Evolutionary conservation across 1,284 basidiomycete species (phyloP).

Genomic region (Malassezia sympodialis): DNA sequence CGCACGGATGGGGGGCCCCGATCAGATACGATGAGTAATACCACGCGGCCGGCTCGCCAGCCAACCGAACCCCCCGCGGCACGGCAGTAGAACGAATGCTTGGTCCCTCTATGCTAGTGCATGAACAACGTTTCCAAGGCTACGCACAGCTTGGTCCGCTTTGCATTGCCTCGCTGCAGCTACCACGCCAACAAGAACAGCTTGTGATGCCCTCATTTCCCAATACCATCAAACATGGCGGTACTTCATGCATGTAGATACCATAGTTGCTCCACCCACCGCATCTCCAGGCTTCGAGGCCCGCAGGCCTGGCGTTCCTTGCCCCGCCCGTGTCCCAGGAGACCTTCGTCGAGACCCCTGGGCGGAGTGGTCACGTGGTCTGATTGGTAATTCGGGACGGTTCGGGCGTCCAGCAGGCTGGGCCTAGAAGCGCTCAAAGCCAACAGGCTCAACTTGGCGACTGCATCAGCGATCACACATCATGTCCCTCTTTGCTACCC

Average conservation of each 20-base stretch:
- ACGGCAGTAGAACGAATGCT: background rate
- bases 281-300: no score
- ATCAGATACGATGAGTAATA: background rate
- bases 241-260: no score
- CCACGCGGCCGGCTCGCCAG: background rate
- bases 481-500: constrained; percentile 15
- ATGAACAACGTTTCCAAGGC: no score
- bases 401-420: constrained; percentile 10
- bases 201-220: no score
- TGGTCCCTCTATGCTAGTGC: no score
- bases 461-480: constrained; percentile 4
- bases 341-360: background rate
- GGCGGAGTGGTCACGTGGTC: constrained; percentile 9
- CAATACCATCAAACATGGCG: no score
- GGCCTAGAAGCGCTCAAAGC: background rate
- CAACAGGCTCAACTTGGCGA: constrained; percentile 6
- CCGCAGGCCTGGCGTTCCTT: no score
- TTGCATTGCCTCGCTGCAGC: no score
- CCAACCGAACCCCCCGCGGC: background rate
- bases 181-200: no score
- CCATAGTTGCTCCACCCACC: no score
- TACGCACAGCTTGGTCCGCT: no score
- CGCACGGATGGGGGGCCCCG: background rate
- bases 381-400: constrained; percentile 20
- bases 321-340: background rate